Evolutionary conservation across 2,329 filamentous ascomycete species (phyloP).

Genomic region (Botryotinia globosa): DNA sequence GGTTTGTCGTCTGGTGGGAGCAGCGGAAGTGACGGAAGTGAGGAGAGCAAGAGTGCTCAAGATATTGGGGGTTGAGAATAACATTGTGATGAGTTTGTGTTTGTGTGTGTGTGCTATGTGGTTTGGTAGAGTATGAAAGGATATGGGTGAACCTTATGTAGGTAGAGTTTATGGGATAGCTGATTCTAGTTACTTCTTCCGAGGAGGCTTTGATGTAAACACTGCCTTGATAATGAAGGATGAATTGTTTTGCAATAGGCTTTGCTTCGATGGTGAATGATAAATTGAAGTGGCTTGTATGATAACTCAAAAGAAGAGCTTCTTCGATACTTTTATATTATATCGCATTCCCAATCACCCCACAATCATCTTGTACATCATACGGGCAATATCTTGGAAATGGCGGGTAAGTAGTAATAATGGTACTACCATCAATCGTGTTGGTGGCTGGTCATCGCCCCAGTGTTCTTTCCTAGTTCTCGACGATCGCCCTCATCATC

Average conservation of each 20-base stretch:
- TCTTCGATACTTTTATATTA: slow-evolving; percentile 7
- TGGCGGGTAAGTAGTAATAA: neutral
- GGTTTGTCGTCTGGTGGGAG: slow-evolving; percentile 24
- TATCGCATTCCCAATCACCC: neutral
- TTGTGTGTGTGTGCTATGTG: neutral
- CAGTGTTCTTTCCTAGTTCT: neutral
- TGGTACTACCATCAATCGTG: neutral
- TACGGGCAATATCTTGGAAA: slow-evolving; percentile 1
- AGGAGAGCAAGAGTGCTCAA: slow-evolving; percentile 21
- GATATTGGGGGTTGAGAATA: slow-evolving; percentile 20
- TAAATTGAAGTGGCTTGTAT: neutral
- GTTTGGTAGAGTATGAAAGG: neutral
- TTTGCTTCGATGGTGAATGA: neutral
- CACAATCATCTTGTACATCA: slow-evolving; percentile 1
- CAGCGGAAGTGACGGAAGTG: slow-evolving; percentile 21
- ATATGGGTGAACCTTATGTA: neutral
- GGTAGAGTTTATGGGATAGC: neutral
- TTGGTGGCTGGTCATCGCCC: slow-evolving; percentile 13
- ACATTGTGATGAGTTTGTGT: slow-evolving; percentile 14
- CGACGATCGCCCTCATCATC: neutral
- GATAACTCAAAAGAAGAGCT: neutral
- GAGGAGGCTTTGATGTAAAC: neutral
- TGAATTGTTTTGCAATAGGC: neutral
- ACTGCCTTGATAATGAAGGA: neutral
- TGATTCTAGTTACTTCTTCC: neutral